These are phyloP conservation scores for Globisporangium spinosum DNA, from an alignment of 352 stramenopile genomes.

Conservation along the genomic window DNA sequence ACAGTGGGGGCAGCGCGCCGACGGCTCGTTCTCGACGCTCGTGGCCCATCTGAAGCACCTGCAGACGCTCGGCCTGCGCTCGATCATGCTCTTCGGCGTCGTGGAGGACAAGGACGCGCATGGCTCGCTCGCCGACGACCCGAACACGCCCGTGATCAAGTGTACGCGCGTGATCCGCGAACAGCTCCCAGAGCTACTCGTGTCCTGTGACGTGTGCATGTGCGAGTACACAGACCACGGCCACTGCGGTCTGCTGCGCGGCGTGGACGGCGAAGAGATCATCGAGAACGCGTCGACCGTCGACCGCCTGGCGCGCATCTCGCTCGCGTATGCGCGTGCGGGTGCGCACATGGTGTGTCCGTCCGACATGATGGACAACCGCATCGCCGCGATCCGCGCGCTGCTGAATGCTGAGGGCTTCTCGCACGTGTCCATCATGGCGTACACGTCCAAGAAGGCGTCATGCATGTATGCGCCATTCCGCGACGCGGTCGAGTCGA, in stretches of 20 bases:
- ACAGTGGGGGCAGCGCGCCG: slow-evolving; percentile 75
- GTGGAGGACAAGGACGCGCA: slow-evolving; percentile 79
- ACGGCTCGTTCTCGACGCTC: slow-evolving; percentile 68
- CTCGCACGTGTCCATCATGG: slow-evolving; percentile 97
- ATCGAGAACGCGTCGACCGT: slow-evolving; percentile 97
- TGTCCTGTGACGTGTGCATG: slow-evolving; percentile 88
- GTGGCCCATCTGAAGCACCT: slow-evolving; percentile 67
- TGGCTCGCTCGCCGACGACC: slow-evolving; percentile 69
- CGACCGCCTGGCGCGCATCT: slow-evolving; percentile 94
- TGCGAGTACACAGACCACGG: slow-evolving; percentile 90
- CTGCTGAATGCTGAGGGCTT: slow-evolving; percentile 94
- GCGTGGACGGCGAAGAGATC: slow-evolving; percentile 92
- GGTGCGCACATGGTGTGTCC: slow-evolving; percentile 97
- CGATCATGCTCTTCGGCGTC: slow-evolving; percentile 89
- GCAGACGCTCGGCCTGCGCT: slow-evolving; percentile 69
- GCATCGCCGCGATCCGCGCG: slow-evolving; percentile 93
- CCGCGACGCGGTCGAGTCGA: slow-evolving; percentile 96
- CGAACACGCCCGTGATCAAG: slow-evolving; percentile 76
- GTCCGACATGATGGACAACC: slow-evolving; percentile 97
- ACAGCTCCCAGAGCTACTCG: slow-evolving; percentile 69
- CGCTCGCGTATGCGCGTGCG: slow-evolving; percentile 93
- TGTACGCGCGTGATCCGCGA: slow-evolving; percentile 60
- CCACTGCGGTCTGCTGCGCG: slow-evolving; percentile 78
- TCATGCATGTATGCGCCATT: slow-evolving; percentile 95
- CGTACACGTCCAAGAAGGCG: slow-evolving; percentile 98